Evolutionary conservation across 2,329 filamentous ascomycete genomes (phyloP).

Genomic region (Aspergillus latus): DNA sequence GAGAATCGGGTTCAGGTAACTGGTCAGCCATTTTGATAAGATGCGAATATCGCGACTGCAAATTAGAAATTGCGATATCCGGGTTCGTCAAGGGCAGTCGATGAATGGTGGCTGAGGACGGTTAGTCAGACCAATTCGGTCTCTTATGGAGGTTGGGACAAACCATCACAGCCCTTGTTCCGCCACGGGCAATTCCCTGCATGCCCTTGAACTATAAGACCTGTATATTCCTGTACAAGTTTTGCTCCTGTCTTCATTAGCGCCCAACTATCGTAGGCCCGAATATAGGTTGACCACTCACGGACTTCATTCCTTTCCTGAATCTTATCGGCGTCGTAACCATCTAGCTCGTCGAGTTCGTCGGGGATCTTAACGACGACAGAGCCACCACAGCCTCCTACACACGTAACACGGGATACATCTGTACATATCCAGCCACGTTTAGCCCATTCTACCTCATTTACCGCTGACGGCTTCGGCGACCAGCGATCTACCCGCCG

Average conservation of each 20-base stretch:
- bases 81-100: slow-evolving; percentile 65
- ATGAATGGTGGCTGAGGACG: slow-evolving; percentile 59
- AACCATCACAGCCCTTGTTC: slow-evolving; percentile 82
- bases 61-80: slow-evolving; percentile 55
- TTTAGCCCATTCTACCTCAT: slow-evolving; percentile 93
- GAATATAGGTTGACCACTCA: slow-evolving; percentile 27
- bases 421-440: slow-evolving; percentile 85
- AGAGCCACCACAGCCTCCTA: slow-evolving; percentile 76
- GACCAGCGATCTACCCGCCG: slow-evolving; percentile 90
- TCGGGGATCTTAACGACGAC: slow-evolving; percentile 75
- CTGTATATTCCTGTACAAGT: slow-evolving; percentile 72
- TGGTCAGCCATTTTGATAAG: slow-evolving; percentile 41
- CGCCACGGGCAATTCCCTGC: slow-evolving; percentile 82
- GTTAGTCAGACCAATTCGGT: slow-evolving; percentile 53
- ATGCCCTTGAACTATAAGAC: slow-evolving; percentile 73
- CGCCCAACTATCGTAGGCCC: too few species aligned
- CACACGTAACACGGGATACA: slow-evolving; percentile 79
- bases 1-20: slow-evolving; percentile 32
- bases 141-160: slow-evolving; percentile 11
- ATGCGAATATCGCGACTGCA: slow-evolving; percentile 65
- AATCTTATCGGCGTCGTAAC: slow-evolving; percentile 44
- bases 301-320: slow-evolving; percentile 45
- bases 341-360: slow-evolving; percentile 58
- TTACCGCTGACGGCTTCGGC: slow-evolving; percentile 82
- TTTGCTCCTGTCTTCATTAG: slow-evolving; percentile 51